A percentile compares a stretch with the other conserved stretches of the same genome.
Evolutionary conservation across 768 basidiomycete genomes (phyloP).

Genomic region (Macrocybe gigantea): DNA sequence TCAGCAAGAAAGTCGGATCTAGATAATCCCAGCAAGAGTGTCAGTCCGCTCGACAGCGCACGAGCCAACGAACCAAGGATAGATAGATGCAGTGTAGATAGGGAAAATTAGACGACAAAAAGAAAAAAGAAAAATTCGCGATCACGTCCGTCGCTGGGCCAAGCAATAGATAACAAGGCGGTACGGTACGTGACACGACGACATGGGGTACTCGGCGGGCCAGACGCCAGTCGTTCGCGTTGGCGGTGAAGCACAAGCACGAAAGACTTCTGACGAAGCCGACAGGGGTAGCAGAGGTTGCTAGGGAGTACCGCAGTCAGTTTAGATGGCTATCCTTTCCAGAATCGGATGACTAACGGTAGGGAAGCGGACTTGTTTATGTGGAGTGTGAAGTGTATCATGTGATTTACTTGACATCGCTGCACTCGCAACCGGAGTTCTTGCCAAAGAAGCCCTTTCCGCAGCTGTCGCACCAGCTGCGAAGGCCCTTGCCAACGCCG

Average conservation of each 20-base stretch:
- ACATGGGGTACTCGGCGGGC: conserved; percentile 37
- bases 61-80: conserved; percentile 1
- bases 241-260: conserved; percentile 18
- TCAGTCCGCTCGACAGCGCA: no score
- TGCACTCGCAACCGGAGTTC: conserved; percentile 51
- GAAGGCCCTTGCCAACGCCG: conserved; percentile 58
- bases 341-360: no score
- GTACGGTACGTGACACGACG: conserved; percentile 64
- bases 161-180: conserved; percentile 42
- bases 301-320: background rate
- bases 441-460: conserved; percentile 64
- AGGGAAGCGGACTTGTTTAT: background rate
- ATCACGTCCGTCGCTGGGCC: conserved; percentile 65
- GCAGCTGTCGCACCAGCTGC: conserved; percentile 70
- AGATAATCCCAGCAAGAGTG: no score
- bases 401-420: conserved; percentile 51
- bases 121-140: conserved; percentile 35
- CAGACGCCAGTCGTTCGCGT: conserved; percentile 16
- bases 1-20: no score
- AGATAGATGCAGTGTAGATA: background rate
- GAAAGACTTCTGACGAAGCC: conserved; percentile 32
- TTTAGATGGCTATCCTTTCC: no score
- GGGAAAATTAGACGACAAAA: conserved; percentile 11
- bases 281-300: conserved; percentile 27
- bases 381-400: conserved; percentile 4